Percentiles rank a stretch among this genome's conserved stretches.
Evolutionary conservation across 2,329 filamentous ascomycete genomes (phyloP).

Genomic region (Coniella lustricola): DNA sequence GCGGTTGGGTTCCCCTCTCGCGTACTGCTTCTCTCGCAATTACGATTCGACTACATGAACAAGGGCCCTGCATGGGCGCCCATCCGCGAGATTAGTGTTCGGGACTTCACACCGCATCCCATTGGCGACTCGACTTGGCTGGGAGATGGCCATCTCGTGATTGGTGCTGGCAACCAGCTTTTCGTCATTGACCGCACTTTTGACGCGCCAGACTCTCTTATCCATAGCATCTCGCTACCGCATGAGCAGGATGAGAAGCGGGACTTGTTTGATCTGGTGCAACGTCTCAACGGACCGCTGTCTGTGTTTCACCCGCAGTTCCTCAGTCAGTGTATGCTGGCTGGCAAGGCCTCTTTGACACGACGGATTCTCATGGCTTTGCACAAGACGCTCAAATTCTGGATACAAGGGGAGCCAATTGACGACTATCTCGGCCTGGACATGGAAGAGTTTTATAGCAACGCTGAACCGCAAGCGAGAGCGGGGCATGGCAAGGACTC

Average conservation of each 20-base stretch:
- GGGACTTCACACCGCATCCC: constrained; percentile 76
- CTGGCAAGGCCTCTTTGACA: constrained; percentile 67
- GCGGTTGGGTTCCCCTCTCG: constrained; percentile 89
- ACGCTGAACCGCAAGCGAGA: constrained; percentile 14
- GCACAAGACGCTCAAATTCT: constrained; percentile 72
- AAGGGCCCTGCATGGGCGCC: constrained; percentile 84
- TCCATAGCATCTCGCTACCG: constrained; percentile 44
- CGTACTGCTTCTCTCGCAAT: constrained; percentile 74
- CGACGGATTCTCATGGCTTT: constrained; percentile 66
- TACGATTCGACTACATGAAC: constrained; percentile 87
- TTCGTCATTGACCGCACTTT: constrained; percentile 78
- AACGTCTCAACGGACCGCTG: constrained; percentile 76
- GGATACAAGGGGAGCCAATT: constrained; percentile 70
- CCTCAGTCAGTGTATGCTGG: constrained; percentile 75
- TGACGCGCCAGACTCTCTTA: constrained; percentile 52
- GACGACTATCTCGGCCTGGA: constrained; percentile 68
- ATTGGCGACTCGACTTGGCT: constrained; percentile 94
- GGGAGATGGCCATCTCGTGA: constrained; percentile 72
- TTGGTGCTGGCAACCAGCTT: constrained; percentile 86
- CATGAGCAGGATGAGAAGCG: constrained; percentile 43
- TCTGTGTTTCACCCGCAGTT: constrained; percentile 92
- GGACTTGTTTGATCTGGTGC: constrained; percentile 76
- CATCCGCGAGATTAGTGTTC: constrained; percentile 74
- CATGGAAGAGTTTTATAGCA: constrained; percentile 50
- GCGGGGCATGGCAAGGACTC: constrained; percentile 24